Conservation (phyloP, 257 asterid species). For the Fraxinus cuspidata region DNA sequence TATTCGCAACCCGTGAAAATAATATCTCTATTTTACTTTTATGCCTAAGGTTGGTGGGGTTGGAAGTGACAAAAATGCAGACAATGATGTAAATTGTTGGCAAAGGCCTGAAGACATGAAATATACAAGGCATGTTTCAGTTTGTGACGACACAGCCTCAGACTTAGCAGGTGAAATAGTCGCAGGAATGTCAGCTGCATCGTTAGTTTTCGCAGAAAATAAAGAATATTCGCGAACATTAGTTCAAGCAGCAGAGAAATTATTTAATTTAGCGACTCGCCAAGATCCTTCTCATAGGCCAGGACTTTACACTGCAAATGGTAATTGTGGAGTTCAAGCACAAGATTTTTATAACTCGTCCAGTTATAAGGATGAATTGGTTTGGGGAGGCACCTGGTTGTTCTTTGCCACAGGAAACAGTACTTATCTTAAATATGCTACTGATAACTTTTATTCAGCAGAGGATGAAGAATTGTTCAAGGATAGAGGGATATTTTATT, state of each 20-base stretch:
- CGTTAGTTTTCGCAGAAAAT: conserved; percentile 44
- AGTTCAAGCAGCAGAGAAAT: conserved; percentile 38
- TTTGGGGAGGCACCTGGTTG: conserved; percentile 62
- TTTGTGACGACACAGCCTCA: conserved; percentile 45
- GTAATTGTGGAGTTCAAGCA: conserved; percentile 49
- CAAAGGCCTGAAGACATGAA: conserved; percentile 65
- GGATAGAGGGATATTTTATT: conserved; percentile 45
- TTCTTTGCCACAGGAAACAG: conserved; percentile 57
- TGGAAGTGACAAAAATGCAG: conserved; percentile 19
- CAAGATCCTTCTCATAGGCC: conserved; percentile 31
- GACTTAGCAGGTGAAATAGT: conserved; percentile 66
- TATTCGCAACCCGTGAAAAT: not conserved
- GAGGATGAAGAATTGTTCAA: conserved; percentile 43
- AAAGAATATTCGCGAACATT: conserved; percentile 31
- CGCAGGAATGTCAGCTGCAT: conserved; percentile 63
- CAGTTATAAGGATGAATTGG: conserved; percentile 49
- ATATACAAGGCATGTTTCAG: conserved; percentile 48
- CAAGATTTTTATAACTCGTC: conserved; percentile 44
- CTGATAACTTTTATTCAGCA: conserved; percentile 41
- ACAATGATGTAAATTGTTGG: conserved; percentile 55
- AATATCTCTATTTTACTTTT: not conserved
- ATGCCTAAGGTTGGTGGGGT: conserved; percentile 44
- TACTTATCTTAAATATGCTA: conserved; percentile 47
- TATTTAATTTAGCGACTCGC: conserved; percentile 35
- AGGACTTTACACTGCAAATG: conserved; percentile 40